phyloP scores from a whole-genome alignment of 2,329 filamentous ascomycete genomes.

The Colletotrichum orbiculare region DNA sequence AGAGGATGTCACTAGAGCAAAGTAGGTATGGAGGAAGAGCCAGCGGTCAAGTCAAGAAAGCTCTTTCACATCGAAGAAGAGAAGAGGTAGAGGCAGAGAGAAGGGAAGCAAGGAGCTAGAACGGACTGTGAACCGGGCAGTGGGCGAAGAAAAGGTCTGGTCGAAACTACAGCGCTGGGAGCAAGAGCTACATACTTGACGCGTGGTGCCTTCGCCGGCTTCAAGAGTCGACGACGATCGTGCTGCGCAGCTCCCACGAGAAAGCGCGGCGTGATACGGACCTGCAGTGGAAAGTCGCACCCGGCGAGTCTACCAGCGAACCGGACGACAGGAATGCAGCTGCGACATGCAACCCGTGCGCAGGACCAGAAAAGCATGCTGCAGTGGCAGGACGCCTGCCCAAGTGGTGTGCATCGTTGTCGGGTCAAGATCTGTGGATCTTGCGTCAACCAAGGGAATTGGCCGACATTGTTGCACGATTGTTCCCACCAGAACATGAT shows the following conservation, averaged over 20 bases:
- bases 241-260: conserved; percentile 23
- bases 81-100: conserved; percentile 1
- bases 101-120: conserved; percentile 1
- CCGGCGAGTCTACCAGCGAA: conserved; percentile 33
- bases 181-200: conserved; percentile 5
- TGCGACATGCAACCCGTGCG: conserved; percentile 20
- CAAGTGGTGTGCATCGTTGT: conserved; percentile 17
- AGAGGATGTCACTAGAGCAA: conserved; percentile 31
- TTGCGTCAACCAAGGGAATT: conserved; percentile 26
- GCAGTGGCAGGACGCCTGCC: not conserved
- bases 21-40: conserved; percentile 31
- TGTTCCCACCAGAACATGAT: conserved; percentile 16
- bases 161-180: conserved; percentile 19
- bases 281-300: conserved; percentile 36
- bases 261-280: conserved; percentile 27
- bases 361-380: conserved; percentile 16
- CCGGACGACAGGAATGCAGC: conserved; percentile 32
- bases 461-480: conserved; percentile 20
- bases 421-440: conserved; percentile 30
- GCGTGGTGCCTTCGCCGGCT: conserved; percentile 14
- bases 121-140: conserved; percentile 9
- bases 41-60: conserved; percentile 13
- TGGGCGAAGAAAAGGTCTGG: conserved; percentile 12
- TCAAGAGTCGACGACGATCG: conserved; percentile 23
- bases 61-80: conserved; percentile 28